Conservation (phyloP, 1,284 basidiomycete species). For the Takashimella koratensis region DNA sequence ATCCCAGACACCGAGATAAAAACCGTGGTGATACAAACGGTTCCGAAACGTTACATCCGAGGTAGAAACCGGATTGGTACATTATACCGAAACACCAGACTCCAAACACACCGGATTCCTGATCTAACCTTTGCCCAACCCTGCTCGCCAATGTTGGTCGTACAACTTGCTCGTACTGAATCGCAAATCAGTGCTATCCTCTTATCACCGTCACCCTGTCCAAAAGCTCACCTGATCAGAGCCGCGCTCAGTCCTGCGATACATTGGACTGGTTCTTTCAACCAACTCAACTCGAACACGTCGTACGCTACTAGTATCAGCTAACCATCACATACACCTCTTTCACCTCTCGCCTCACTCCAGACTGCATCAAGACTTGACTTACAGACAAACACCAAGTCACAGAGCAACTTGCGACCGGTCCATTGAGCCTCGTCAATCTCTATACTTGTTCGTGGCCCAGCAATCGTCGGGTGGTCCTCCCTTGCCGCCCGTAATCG, state of each 20-base stretch:
- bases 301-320: slow-evolving; percentile 34
- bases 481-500: slow-evolving; percentile 7
- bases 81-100: too few relatives aligned
- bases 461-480: too few relatives aligned
- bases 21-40: too few relatives aligned
- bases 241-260: slow-evolving; percentile 31
- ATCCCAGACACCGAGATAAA: too few relatives aligned
- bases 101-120: too few relatives aligned
- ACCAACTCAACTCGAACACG: slow-evolving; percentile 33
- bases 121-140: not conserved
- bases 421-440: slow-evolving; percentile 31
- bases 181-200: too few relatives aligned
- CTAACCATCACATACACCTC: too few relatives aligned
- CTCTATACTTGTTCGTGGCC: slow-evolving; percentile 11
- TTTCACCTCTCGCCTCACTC: too few relatives aligned
- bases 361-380: slow-evolving; percentile 2
- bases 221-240: slow-evolving; percentile 40
- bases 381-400: slow-evolving; percentile 45
- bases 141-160: not conserved
- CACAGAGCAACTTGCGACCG: slow-evolving; percentile 36
- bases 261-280: slow-evolving; percentile 43
- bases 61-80: too few relatives aligned
- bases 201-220: too few relatives aligned
- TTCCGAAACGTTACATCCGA: too few relatives aligned
- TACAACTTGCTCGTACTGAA: not conserved